phyloP scores from a whole-genome alignment of 352 stramenopile species.

The Phytophthora idaei region DNA sequence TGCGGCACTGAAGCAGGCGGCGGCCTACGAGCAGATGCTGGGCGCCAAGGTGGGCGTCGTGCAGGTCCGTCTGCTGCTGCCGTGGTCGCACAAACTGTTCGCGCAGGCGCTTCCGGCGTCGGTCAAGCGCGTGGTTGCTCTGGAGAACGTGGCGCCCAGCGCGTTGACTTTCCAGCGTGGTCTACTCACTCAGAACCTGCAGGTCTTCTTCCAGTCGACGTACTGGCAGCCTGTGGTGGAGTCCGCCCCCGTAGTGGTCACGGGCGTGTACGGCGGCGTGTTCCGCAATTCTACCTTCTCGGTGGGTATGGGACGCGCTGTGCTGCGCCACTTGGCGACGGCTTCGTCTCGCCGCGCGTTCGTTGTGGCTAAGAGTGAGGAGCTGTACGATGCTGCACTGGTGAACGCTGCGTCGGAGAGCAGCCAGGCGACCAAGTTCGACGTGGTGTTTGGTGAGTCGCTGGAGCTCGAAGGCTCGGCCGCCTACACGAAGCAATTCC shows the following conservation, averaged over 20 bases:
- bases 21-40: conserved; percentile 79
- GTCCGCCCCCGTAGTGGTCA: conserved; percentile 50
- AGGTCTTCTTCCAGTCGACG: conserved; percentile 74
- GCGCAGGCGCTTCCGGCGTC: conserved; percentile 58
- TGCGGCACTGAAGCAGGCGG: conserved; percentile 56
- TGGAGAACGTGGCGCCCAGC: conserved; percentile 69
- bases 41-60: conserved; percentile 78
- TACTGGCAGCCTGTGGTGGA: conserved; percentile 36
- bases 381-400: conserved; percentile 60
- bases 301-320: conserved; percentile 65
- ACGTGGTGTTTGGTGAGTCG: conserved; percentile 58
- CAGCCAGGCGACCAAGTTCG: conserved; percentile 55
- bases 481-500: conserved; percentile 85
- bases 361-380: conserved; percentile 83
- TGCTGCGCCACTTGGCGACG: conserved; percentile 60
- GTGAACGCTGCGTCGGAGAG: conserved; percentile 34
- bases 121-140: conserved; percentile 63
- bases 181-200: conserved; percentile 70
- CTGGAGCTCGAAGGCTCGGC: conserved; percentile 50
- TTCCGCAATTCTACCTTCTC: conserved; percentile 73
- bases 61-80: conserved; percentile 72
- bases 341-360: conserved; percentile 59
- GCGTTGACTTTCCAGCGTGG: conserved; percentile 71
- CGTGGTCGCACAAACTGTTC: conserved; percentile 81
- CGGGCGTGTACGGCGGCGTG: conserved; percentile 71